Evolutionary conservation across 805 yeast species (phyloP).

Genomic region (Cyberlindnera xishuangbannaensis): DNA sequence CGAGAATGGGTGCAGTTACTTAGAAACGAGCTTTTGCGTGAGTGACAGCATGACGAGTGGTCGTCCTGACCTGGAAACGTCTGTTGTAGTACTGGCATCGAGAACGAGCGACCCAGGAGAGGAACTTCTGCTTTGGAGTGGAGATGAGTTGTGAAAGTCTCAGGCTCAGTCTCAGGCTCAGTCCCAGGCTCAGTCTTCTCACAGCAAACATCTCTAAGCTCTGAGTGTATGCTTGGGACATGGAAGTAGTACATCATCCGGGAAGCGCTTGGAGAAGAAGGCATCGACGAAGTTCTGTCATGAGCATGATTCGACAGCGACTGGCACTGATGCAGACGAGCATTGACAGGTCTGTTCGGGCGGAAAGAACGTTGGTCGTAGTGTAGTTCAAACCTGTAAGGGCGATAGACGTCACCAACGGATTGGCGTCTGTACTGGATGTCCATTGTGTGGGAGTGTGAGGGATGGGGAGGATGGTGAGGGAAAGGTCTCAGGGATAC

Average conservation of each 20-base stretch:
- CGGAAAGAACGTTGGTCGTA: constrained; percentile 10
- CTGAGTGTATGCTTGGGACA: not conserved
- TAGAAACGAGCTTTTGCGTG: constrained; percentile 13
- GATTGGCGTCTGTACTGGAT: constrained; percentile 12
- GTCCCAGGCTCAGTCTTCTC: not conserved
- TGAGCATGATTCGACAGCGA: not conserved
- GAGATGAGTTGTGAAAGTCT: not conserved
- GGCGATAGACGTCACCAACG: constrained; percentile 5
- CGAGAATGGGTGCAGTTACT: constrained; percentile 12
- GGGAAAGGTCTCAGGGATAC: not conserved
- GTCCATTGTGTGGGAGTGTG: constrained; percentile 1
- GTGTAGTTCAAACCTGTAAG: constrained; percentile 12
- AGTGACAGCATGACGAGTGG: constrained; percentile 1
- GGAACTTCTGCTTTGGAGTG: not conserved
- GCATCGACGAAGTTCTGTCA: too few species aligned
- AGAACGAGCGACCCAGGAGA: constrained; percentile 1
- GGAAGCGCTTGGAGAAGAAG: not conserved
- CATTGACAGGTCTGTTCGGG: constrained; percentile 15
- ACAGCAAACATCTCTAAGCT: too few species aligned
- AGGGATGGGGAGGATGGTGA: not conserved
- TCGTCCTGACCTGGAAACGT: not conserved
- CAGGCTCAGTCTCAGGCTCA: not conserved
- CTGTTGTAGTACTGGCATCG: constrained; percentile 5
- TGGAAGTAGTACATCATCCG: not conserved
- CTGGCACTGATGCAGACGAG: constrained; percentile 9